A percentile compares a stretch with the other conserved stretches of the same genome.
Evolutionary conservation across 2,329 filamentous ascomycete genomes (phyloP).

Genomic region (Fusarium domesticum): DNA sequence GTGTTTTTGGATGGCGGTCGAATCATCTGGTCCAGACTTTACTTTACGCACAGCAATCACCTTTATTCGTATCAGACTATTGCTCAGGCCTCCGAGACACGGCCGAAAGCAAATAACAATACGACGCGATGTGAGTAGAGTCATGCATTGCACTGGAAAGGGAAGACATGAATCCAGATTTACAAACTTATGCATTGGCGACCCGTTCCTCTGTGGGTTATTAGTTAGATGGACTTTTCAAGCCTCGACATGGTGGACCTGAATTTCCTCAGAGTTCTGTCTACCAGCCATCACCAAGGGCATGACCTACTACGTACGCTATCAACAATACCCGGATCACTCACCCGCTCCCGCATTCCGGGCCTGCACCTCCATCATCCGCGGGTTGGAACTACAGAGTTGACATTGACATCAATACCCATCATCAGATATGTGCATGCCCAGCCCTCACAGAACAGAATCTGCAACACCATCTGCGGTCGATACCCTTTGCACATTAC

Average conservation of each 20-base stretch:
- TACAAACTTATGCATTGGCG: no score
- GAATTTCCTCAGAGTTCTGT: not conserved
- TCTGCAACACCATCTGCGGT: not conserved
- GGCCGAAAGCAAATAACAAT: slow-evolving; percentile 25
- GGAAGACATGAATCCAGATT: no score
- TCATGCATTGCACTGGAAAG: no score
- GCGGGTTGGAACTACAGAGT: slow-evolving; percentile 7
- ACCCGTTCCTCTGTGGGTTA: not conserved
- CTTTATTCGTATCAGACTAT: slow-evolving; percentile 11
- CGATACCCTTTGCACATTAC: not conserved
- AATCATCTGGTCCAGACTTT: no score
- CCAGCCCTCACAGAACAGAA: slow-evolving; percentile 10
- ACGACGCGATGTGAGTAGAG: slow-evolving; percentile 11
- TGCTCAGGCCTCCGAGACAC: slow-evolving; percentile 22
- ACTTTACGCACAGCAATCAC: slow-evolving; percentile 19
- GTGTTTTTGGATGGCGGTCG: no score
- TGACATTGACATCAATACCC: slow-evolving; percentile 8
- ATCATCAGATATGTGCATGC: slow-evolving; percentile 25
- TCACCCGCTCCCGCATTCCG: slow-evolving; percentile 10
- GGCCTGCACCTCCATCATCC: slow-evolving; percentile 11
- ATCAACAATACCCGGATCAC: slow-evolving; percentile 15
- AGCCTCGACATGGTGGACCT: not conserved
- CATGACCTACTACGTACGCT: no score
- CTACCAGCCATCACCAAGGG: not conserved
- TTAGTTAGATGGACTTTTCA: not conserved